phyloP scores from a whole-genome alignment of 176 grass and related monocot species.

The Pharus latifolius region DNA sequence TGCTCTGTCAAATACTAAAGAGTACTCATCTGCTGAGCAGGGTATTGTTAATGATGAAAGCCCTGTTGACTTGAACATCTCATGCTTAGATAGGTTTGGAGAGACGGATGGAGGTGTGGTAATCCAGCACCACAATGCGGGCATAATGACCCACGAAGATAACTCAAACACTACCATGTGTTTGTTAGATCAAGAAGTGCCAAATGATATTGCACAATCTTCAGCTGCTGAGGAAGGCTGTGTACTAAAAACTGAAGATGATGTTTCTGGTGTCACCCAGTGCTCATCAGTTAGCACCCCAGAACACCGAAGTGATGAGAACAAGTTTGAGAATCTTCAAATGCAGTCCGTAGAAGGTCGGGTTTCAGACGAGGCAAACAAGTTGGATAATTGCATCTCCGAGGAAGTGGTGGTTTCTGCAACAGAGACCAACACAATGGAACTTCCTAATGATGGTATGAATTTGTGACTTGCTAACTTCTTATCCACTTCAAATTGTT shows the following conservation, averaged over 20 bases:
- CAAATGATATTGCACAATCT: constrained; percentile 7
- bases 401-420: constrained; percentile 42
- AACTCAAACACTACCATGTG: constrained; percentile 17
- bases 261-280: constrained; percentile 2
- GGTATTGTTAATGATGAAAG: constrained; percentile 26
- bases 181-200: constrained; percentile 24
- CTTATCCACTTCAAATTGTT: not conserved
- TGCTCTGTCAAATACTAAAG: constrained; percentile 19
- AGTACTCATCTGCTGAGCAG: constrained; percentile 13
- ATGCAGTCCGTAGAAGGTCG: constrained; percentile 31
- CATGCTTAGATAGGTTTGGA: not conserved
- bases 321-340: constrained; percentile 27
- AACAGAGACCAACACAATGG: constrained; percentile 24
- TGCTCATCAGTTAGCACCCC: constrained; percentile 8
- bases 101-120: constrained; percentile 11
- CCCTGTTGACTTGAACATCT: constrained; percentile 15
- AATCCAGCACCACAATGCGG: constrained; percentile 4
- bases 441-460: constrained; percentile 54
- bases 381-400: constrained; percentile 37
- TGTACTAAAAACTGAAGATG: constrained; percentile 23
- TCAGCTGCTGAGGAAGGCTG: constrained; percentile 14
- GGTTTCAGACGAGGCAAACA: constrained; percentile 12
- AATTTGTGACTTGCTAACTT: not conserved
- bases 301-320: constrained; percentile 19
- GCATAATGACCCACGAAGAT: constrained; percentile 21